Conservation (phyloP, 768 basidiomycete genomes). For the Kwoniella bestiolae region DNA sequence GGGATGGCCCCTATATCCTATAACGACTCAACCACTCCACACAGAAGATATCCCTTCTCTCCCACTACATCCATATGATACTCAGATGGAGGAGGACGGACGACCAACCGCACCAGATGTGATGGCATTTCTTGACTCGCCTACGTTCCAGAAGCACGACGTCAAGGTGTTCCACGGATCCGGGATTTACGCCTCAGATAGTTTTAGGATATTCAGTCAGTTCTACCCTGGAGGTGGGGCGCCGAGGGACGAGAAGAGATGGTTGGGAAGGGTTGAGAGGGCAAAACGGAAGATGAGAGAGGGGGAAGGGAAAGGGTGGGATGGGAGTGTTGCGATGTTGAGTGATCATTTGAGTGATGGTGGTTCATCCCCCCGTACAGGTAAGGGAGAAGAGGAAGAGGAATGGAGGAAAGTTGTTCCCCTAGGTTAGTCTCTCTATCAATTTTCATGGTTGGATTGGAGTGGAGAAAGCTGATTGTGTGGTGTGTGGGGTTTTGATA, state of each 20-base stretch:
- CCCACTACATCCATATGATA: background rate
- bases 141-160: too few species aligned
- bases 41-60: conserved; percentile 1
- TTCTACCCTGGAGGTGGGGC: conserved; percentile 44
- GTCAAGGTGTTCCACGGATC: conserved; percentile 66
- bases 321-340: conserved; percentile 2
- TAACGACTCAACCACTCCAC: background rate
- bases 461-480: background rate
- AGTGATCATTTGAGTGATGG: conserved; percentile 32
- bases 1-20: conserved; percentile 28
- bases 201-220: conserved; percentile 70
- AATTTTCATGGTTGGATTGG: background rate
- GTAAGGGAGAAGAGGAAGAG: conserved; percentile 50
- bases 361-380: conserved; percentile 26
- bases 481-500: conserved; percentile 8
- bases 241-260: conserved; percentile 37
- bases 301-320: conserved; percentile 6
- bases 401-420: conserved; percentile 72
- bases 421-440: conserved; percentile 23
- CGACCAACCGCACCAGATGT: too few species aligned
- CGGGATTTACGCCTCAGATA: conserved; percentile 74
- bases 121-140: too few species aligned
- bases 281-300: conserved; percentile 22
- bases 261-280: conserved; percentile 32
- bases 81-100: background rate